Conservation (phyloP, 176 grass and related monocot genomes). For the Neostapfia colusana region DNA sequence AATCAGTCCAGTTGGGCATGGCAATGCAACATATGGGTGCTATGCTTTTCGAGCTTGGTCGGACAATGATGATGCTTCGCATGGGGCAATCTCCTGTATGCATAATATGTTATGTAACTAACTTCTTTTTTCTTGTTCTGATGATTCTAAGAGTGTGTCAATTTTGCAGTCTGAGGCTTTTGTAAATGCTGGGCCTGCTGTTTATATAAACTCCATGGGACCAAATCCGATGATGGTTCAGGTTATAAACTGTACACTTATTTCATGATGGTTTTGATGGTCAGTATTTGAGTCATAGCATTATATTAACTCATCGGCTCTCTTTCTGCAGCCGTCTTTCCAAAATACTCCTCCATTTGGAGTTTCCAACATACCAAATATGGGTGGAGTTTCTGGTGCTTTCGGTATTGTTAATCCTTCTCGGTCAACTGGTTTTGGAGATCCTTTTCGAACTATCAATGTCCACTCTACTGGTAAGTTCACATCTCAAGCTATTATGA, state of each 20-base stretch:
- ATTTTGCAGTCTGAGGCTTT: conserved; percentile 71
- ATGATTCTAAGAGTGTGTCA: conserved; percentile 14
- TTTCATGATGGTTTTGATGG: conserved; percentile 18
- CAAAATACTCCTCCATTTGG: conserved; percentile 63
- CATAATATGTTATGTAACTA: conserved; percentile 10
- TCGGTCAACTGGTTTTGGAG: conserved; percentile 41
- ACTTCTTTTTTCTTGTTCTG: background rate
- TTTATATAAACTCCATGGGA: conserved; percentile 81
- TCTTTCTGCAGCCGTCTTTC: conserved; percentile 66
- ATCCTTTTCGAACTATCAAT: conserved; percentile 21
- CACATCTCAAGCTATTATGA: conserved; percentile 6
- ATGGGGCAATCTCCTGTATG: conserved; percentile 82
- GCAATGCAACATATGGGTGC: conserved; percentile 86
- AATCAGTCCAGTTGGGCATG: conserved; percentile 72
- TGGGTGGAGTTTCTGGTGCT: conserved; percentile 60
- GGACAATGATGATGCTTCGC: conserved; percentile 85
- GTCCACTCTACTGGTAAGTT: conserved; percentile 49
- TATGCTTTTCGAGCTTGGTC: conserved; percentile 93
- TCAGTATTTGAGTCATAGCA: conserved; percentile 10
- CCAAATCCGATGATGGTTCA: conserved; percentile 99
- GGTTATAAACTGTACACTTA: conserved; percentile 47
- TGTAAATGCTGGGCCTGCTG: conserved; percentile 83
- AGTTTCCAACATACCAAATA: conserved; percentile 50
- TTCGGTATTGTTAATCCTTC: conserved; percentile 61
- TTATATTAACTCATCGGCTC: conserved; percentile 23